These are phyloP conservation scores for Piper longum DNA, from an alignment of 164 flowering plant species.

Conservation along the genomic window DNA sequence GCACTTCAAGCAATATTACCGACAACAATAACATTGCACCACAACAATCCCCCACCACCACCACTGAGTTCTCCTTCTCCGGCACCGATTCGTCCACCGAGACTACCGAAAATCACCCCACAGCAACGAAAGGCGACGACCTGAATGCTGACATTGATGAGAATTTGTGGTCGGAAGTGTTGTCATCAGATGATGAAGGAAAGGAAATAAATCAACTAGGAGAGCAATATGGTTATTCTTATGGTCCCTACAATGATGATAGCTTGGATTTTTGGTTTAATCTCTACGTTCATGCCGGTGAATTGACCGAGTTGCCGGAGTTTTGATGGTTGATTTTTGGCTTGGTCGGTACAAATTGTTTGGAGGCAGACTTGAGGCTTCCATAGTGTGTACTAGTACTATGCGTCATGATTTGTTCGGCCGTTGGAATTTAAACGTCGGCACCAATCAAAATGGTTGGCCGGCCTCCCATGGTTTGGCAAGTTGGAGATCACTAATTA, in stretches of 20 bases:
- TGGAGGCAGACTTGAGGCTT: neutral
- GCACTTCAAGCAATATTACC: too few species aligned
- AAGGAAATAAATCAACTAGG: neutral
- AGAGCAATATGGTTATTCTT: neutral
- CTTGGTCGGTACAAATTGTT: neutral
- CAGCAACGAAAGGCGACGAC: conserved; percentile 8
- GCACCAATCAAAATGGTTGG: too few species aligned
- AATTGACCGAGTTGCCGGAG: conserved; percentile 10
- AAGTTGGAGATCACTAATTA: too few species aligned
- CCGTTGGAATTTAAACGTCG: too few species aligned
- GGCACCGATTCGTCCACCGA: conserved; percentile 4
- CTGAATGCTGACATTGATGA: conserved; percentile 23
- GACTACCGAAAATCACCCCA: conserved; percentile 5
- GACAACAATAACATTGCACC: conserved; percentile 10
- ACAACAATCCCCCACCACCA: conserved; percentile 20
- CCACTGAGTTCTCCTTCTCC: conserved; percentile 16
- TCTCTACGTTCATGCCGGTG: conserved; percentile 27
- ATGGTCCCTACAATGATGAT: conserved; percentile 3
- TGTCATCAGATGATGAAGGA: neutral
- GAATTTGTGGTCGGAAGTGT: conserved; percentile 36
- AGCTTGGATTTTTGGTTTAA: conserved; percentile 49
- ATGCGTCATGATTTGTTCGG: too few species aligned
- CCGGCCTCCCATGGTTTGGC: too few species aligned
- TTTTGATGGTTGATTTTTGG: neutral
- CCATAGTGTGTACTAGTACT: too few species aligned